Evolutionary conservation across 305 asterid species (phyloP).

Genomic region (Striga hermonthica): DNA sequence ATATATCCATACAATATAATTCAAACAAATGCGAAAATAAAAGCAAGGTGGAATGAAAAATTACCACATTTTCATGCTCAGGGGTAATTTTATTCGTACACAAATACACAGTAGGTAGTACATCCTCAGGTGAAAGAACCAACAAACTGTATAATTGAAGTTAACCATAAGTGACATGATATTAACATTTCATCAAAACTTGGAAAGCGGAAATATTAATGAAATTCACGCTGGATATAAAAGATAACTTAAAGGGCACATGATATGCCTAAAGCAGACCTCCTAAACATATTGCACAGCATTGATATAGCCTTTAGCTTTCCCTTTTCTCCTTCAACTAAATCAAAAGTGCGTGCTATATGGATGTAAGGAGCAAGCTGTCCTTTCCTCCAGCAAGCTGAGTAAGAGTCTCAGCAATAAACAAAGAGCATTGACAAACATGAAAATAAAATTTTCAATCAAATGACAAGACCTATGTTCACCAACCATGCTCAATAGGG

Average conservation of each 20-base stretch:
- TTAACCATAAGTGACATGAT: slow-evolving; percentile 28
- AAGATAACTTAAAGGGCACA: slow-evolving; percentile 17
- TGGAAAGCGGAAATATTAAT: slow-evolving; percentile 19
- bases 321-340: slow-evolving; percentile 85
- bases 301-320: slow-evolving; percentile 74
- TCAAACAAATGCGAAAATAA: slow-evolving; percentile 20
- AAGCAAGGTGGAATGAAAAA: slow-evolving; percentile 24
- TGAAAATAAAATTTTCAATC: slow-evolving; percentile 28
- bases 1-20: slow-evolving; percentile 15
- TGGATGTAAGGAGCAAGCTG: slow-evolving; percentile 82
- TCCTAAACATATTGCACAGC: slow-evolving; percentile 95
- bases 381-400: slow-evolving; percentile 94
- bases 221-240: neutral
- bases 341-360: slow-evolving; percentile 75
- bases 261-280: slow-evolving; percentile 44
- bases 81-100: slow-evolving; percentile 91
- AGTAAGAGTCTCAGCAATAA: slow-evolving; percentile 34
- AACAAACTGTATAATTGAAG: slow-evolving; percentile 58
- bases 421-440: slow-evolving; percentile 21
- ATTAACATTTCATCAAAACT: slow-evolving; percentile 22
- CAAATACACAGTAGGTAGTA: slow-evolving; percentile 79
- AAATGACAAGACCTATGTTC: slow-evolving; percentile 29
- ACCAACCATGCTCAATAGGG: slow-evolving; percentile 77
- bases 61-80: slow-evolving; percentile 83
- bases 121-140: slow-evolving; percentile 84